Evolutionary conservation across 1,139 yeast genomes (phyloP).

Genomic region (Protomyces macrosporus): DNA sequence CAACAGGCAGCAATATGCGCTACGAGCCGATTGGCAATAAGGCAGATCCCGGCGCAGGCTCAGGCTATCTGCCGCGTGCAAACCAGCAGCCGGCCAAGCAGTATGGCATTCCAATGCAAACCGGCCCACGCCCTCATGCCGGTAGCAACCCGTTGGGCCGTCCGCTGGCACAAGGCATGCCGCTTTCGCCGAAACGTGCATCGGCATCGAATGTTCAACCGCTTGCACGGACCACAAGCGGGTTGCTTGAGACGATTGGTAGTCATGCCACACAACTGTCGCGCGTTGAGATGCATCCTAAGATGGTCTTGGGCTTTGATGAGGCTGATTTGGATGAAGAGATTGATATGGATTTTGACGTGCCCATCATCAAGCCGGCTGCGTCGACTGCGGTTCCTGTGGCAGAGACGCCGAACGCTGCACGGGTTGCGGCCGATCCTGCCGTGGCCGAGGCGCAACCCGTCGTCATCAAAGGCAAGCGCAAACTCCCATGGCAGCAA

Average conservation of each 20-base stretch:
- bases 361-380: constrained; percentile 4
- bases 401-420: not conserved
- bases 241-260: not conserved
- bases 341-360: constrained; percentile 17
- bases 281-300: not conserved
- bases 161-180: not conserved
- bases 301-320: constrained; percentile 14
- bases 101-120: not conserved
- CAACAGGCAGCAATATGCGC: not conserved
- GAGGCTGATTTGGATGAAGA: constrained; percentile 30
- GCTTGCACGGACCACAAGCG: not conserved
- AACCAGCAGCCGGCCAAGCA: not conserved
- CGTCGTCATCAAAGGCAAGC: not conserved
- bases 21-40: not conserved
- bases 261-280: not conserved
- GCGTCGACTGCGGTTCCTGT: not conserved
- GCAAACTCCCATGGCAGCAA: not conserved
- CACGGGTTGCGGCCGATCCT: not conserved
- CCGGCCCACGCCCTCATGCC: not conserved
- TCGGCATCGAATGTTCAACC: not conserved
- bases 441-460: not conserved
- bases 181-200: not conserved
- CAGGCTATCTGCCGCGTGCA: too few species aligned
- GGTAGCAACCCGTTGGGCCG: not conserved
- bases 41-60: too few species aligned